Percentiles rank a stretch among this genome's conserved stretches.
Conservation (phyloP, 306 rosid genomes). For the Cucumis cinereus region DNA sequence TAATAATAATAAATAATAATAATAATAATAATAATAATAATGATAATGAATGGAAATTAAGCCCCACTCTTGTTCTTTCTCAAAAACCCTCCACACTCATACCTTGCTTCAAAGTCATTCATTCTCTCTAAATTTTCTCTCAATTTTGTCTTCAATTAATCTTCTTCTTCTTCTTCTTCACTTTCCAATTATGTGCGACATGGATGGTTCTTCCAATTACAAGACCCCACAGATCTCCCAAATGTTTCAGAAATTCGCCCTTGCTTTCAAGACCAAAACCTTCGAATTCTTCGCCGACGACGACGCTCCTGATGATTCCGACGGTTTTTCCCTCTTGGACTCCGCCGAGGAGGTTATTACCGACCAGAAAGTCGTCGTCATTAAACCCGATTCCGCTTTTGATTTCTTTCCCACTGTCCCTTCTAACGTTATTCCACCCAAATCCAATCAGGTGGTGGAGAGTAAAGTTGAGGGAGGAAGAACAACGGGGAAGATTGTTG, state of each 20-base stretch:
- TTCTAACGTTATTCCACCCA: background rate
- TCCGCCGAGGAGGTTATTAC: constrained; percentile 85
- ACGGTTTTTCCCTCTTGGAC: constrained; percentile 69
- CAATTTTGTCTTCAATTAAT: background rate
- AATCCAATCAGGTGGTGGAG: background rate
- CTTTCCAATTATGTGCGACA: constrained; percentile 34
- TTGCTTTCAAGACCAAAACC: constrained; percentile 86
- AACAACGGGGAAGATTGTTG: background rate
- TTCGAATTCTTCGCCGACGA: constrained; percentile 78
- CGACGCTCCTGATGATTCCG: constrained; percentile 36
- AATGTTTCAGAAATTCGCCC: constrained; percentile 89
- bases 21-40: background rate
- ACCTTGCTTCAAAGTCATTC: constrained; percentile 50
- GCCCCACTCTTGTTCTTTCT: background rate
- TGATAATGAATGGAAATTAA: background rate
- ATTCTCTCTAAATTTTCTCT: background rate
- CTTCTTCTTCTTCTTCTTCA: background rate
- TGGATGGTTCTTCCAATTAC: constrained; percentile 43
- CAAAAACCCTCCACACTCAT: constrained; percentile 9
- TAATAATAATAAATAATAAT: background rate
- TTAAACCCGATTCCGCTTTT: constrained; percentile 48
- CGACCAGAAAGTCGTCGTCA: constrained; percentile 87
- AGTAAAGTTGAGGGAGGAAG: background rate
- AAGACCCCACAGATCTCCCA: constrained; percentile 91
- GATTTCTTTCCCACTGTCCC: constrained; percentile 3